Percentiles rank a stretch among this genome's conserved stretches.
Evolutionary conservation across 2,329 filamentous ascomycete genomes (phyloP).

Genomic region (Cercospora sp.): DNA sequence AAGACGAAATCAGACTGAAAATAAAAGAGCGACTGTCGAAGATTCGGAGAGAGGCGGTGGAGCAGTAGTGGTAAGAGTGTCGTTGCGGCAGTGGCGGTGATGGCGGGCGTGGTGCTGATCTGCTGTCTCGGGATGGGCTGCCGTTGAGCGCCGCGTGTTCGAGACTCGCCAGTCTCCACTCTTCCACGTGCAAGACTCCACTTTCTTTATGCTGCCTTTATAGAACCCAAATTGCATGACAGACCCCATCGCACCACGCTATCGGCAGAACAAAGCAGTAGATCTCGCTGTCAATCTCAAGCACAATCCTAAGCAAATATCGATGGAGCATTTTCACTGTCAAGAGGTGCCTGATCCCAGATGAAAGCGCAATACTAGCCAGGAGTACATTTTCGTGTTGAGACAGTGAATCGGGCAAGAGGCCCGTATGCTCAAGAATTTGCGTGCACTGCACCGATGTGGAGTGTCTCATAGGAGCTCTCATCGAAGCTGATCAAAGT

Average conservation of each 20-base stretch:
- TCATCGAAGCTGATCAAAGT: background rate
- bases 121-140: background rate
- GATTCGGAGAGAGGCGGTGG: background rate
- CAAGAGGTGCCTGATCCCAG: background rate
- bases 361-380: background rate
- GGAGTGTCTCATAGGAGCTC: background rate
- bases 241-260: background rate
- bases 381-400: background rate
- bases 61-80: background rate
- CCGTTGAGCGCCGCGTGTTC: slow-evolving; percentile 5
- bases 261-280: background rate
- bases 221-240: background rate
- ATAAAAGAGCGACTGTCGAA: slow-evolving; percentile 12
- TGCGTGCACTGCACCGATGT: background rate
- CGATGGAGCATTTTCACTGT: background rate
- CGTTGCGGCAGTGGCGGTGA: background rate
- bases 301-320: background rate
- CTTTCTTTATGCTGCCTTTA: background rate
- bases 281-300: background rate
- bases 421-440: background rate
- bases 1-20: background rate
- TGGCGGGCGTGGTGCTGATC: background rate
- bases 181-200: background rate
- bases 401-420: no score
- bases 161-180: slow-evolving; percentile 1